Evolutionary conservation across 257 asterid species (phyloP).

Genomic region (Phtheirospermum japonicum): DNA sequence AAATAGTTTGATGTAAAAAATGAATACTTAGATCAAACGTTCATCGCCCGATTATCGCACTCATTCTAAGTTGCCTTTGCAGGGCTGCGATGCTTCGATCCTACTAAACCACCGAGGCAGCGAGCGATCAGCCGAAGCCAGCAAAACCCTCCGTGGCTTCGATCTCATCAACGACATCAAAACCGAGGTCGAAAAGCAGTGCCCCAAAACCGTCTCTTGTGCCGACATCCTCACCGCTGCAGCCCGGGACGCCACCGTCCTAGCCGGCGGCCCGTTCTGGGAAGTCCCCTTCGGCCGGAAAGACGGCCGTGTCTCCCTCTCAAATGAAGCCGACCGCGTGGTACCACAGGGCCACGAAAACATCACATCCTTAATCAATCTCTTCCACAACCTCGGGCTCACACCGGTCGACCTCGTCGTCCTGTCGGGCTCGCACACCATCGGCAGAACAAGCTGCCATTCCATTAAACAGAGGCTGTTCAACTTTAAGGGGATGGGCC

Average conservation of each 20-base stretch:
- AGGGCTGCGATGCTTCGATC: constrained; percentile 87
- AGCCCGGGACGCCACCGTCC: constrained; percentile 69
- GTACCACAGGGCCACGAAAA: constrained; percentile 65
- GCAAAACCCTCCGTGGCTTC: constrained; percentile 69
- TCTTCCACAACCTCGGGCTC: constrained; percentile 64
- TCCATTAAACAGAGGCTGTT: constrained; percentile 35
- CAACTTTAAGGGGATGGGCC: constrained; percentile 35
- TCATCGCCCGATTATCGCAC: too few relatives aligned
- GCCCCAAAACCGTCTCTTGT: constrained; percentile 76
- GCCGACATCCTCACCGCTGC: constrained; percentile 76
- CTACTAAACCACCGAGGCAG: constrained; percentile 58
- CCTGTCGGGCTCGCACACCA: constrained; percentile 72
- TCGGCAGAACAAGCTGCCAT: constrained; percentile 39
- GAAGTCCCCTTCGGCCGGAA: constrained; percentile 80
- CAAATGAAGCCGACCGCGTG: constrained; percentile 54
- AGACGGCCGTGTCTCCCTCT: constrained; percentile 64
- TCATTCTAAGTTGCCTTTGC: not conserved
- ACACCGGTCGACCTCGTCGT: constrained; percentile 65
- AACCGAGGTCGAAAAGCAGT: constrained; percentile 52
- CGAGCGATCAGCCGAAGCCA: constrained; percentile 51
- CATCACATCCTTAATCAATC: constrained; percentile 46
- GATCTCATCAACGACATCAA: constrained; percentile 62
- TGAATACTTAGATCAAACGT: too few relatives aligned
- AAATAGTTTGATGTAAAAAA: too few relatives aligned
- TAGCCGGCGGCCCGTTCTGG: constrained; percentile 82